A percentile compares a stretch with the other conserved stretches of the same genome.
These are phyloP conservation scores for Leavenworthia alabamica DNA, from an alignment of 345 rosid genomes.

Conservation along the genomic window DNA sequence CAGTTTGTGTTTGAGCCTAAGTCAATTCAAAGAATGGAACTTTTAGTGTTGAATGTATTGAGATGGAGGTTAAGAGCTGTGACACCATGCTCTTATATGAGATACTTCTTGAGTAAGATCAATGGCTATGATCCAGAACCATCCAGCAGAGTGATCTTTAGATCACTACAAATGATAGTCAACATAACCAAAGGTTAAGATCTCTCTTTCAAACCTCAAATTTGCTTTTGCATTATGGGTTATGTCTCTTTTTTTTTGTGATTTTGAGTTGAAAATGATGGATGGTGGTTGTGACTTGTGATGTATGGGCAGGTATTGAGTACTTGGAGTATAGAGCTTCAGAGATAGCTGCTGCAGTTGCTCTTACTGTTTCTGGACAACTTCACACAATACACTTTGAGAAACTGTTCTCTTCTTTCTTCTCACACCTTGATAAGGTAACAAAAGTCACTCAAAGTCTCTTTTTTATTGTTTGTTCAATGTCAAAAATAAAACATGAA, in stretches of 20 bases:
- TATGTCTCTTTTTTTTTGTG: background rate
- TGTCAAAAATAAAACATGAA: background rate
- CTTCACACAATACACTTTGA: conserved; percentile 11
- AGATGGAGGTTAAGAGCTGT: conserved; percentile 56
- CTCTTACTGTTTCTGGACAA: conserved; percentile 46
- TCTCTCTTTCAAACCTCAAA: conserved; percentile 2
- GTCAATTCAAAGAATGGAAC: conserved; percentile 68
- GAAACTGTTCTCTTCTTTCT: conserved; percentile 12
- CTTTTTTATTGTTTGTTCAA: background rate
- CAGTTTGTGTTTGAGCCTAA: conserved; percentile 44
- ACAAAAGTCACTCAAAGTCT: background rate
- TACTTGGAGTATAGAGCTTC: conserved; percentile 73
- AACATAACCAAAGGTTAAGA: conserved; percentile 47
- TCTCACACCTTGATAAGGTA: conserved; percentile 28
- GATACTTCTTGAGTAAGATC: conserved; percentile 42
- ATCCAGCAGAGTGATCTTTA: conserved; percentile 25
- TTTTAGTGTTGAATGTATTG: conserved; percentile 45
- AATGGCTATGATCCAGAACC: conserved; percentile 32
- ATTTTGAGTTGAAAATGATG: background rate
- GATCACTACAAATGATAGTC: conserved; percentile 45
- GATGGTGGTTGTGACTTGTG: conserved; percentile 13
- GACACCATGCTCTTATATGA: conserved; percentile 55
- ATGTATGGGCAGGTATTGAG: conserved; percentile 51
- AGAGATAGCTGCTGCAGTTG: conserved; percentile 70
- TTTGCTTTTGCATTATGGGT: background rate